Conservation (phyloP, 768 basidiomycete species). For the Tephrocybe rancida region DNA sequence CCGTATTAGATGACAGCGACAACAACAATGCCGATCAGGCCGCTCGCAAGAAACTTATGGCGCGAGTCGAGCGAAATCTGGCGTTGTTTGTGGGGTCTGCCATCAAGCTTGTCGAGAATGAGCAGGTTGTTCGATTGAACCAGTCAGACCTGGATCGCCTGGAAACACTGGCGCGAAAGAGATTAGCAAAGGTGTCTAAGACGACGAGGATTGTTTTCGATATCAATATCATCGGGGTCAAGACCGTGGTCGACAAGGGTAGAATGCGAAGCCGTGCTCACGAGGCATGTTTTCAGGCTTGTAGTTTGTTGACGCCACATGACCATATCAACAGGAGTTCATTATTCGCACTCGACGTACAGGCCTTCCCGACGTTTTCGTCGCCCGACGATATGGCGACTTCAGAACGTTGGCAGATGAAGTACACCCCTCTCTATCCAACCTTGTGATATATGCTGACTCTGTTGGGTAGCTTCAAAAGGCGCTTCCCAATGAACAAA, state of each 20-base stretch:
- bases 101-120: conserved; percentile 78
- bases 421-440: conserved; percentile 39
- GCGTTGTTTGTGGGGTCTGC: conserved; percentile 82
- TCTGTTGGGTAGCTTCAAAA: conserved; percentile 68
- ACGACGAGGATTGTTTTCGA: conserved; percentile 66
- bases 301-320: conserved; percentile 7
- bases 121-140: conserved; percentile 88
- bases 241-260: conserved; percentile 82
- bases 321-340: conserved; percentile 71
- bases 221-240: conserved; percentile 89
- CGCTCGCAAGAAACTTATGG: conserved; percentile 67
- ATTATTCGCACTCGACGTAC: conserved; percentile 86
- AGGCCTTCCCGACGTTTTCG: conserved; percentile 75
- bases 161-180: conserved; percentile 69
- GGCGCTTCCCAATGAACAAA: conserved; percentile 79
- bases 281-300: conserved; percentile 61
- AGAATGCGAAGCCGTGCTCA: conserved; percentile 84
- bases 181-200: conserved; percentile 50
- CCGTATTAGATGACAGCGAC: conserved; percentile 57
- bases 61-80: conserved; percentile 83
- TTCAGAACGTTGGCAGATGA: conserved; percentile 88
- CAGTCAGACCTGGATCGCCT: conserved; percentile 83
- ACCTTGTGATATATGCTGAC: conserved; percentile 12
- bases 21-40: conserved; percentile 47
- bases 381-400: conserved; percentile 93